Percentiles rank a stretch among this genome's conserved stretches.
Evolutionary conservation across 441 rosid species (phyloP).

Genomic region (Gossypium schwendimanii): DNA sequence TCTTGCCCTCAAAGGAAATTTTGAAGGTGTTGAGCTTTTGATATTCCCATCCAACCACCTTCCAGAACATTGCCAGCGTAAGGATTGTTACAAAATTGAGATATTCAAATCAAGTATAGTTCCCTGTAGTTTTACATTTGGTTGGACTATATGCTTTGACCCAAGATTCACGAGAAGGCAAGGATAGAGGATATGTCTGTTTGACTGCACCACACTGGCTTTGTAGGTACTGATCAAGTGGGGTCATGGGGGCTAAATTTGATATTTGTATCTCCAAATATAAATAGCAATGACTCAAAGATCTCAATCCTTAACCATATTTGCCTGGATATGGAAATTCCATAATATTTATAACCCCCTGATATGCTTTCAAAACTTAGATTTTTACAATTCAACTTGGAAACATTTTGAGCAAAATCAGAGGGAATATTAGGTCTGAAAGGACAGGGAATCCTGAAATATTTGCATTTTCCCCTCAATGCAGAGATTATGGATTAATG

Average conservation of each 20-base stretch:
- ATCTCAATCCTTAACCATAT: neutral
- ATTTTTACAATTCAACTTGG: neutral
- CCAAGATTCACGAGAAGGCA: neutral
- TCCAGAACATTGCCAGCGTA: conserved; percentile 81
- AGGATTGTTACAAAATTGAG: conserved; percentile 27
- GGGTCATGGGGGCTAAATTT: neutral
- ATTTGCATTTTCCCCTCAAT: neutral
- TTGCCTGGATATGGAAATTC: neutral
- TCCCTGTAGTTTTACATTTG: conserved; percentile 5
- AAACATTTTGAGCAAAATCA: neutral
- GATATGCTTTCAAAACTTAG: neutral
- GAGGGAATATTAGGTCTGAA: neutral
- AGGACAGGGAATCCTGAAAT: neutral
- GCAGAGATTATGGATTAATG: neutral
- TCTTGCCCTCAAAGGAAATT: conserved; percentile 77
- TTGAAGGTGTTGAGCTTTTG: conserved; percentile 69
- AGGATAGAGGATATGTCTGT: neutral
- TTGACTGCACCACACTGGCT: neutral
- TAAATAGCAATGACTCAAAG: neutral
- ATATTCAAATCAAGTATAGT: neutral
- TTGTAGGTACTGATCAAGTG: neutral
- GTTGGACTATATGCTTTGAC: conserved; percentile 3
- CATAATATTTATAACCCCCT: neutral
- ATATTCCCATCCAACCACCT: conserved; percentile 86
- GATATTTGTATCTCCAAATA: neutral